A percentile compares a stretch with the other conserved stretches of the same genome.
Evolutionary conservation across 768 basidiomycete species (phyloP).

Genomic region (Trichaptum fuscoviolaceum): DNA sequence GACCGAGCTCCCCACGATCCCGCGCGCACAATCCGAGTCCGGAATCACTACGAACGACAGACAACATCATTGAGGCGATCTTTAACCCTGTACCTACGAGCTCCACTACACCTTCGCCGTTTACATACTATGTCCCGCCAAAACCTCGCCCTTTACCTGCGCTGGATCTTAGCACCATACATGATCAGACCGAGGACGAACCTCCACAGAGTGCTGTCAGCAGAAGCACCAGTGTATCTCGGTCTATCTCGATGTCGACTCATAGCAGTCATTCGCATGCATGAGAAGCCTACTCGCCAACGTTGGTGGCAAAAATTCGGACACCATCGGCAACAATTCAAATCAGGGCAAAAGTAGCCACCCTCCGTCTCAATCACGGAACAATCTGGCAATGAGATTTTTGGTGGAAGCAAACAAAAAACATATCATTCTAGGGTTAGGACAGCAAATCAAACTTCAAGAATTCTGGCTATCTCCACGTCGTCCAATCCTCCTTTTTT

Average conservation of each 20-base stretch:
- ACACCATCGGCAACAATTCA: background rate
- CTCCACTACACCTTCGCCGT: constrained; percentile 23
- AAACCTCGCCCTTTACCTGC: background rate
- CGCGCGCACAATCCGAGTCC: background rate
- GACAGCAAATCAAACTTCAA: too few relatives aligned
- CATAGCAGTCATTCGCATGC: background rate
- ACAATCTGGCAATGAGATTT: too few relatives aligned
- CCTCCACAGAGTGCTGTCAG: background rate
- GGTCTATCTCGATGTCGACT: background rate
- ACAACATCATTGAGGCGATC: constrained; percentile 69
- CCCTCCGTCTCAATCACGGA: background rate
- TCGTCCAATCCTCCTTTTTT: too few relatives aligned
- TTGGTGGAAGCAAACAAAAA: too few relatives aligned
- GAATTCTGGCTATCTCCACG: too few relatives aligned
- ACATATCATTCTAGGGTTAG: too few relatives aligned
- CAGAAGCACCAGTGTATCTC: background rate
- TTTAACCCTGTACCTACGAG: constrained; percentile 64
- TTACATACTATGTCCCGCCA: constrained; percentile 32
- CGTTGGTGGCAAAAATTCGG: background rate
- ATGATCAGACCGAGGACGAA: background rate
- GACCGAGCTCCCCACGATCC: background rate
- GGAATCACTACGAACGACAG: constrained; percentile 60
- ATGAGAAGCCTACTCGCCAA: background rate
- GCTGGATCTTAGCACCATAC: background rate
- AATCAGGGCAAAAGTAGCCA: background rate